A percentile compares a stretch with the other conserved stretches of the same genome.
These are phyloP conservation scores for Elongisporangium anandrum DNA, from an alignment of 352 stramenopile species.

Conservation along the genomic window DNA sequence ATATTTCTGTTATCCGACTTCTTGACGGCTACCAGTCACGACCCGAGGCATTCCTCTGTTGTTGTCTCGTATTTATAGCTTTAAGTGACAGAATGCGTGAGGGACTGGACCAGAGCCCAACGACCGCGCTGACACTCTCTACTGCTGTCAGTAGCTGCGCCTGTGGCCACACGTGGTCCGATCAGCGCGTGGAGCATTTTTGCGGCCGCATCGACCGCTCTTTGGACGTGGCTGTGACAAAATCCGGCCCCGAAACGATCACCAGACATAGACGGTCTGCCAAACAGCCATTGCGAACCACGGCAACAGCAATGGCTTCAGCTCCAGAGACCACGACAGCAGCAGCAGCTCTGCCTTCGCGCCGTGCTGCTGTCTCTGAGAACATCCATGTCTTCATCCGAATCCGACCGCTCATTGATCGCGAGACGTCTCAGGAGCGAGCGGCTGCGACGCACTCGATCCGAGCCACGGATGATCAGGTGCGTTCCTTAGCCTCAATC, in stretches of 20 bases:
- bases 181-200: slow-evolving; percentile 56
- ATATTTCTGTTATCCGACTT: too few species aligned
- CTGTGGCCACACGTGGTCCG: slow-evolving; percentile 70
- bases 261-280: not conserved
- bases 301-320: not conserved
- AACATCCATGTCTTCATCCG: slow-evolving; percentile 85
- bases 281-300: not conserved
- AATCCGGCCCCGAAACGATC: not conserved
- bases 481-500: slow-evolving; percentile 9
- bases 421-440: slow-evolving; percentile 35
- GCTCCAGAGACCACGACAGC: slow-evolving; percentile 6
- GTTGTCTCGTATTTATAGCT: not conserved
- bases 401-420: slow-evolving; percentile 74
- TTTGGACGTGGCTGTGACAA: not conserved
- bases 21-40: too few species aligned
- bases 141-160: slow-evolving; percentile 15
- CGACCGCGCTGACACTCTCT: not conserved
- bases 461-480: slow-evolving; percentile 36
- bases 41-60: too few species aligned
- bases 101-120: not conserved
- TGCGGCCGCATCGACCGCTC: slow-evolving; percentile 46
- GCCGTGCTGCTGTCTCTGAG: slow-evolving; percentile 16
- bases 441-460: slow-evolving; percentile 32
- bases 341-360: not conserved
- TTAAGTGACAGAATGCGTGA: not conserved